These are phyloP conservation scores for Jacaranda copaia DNA, from an alignment of 257 asterid genomes.

Conservation along the genomic window DNA sequence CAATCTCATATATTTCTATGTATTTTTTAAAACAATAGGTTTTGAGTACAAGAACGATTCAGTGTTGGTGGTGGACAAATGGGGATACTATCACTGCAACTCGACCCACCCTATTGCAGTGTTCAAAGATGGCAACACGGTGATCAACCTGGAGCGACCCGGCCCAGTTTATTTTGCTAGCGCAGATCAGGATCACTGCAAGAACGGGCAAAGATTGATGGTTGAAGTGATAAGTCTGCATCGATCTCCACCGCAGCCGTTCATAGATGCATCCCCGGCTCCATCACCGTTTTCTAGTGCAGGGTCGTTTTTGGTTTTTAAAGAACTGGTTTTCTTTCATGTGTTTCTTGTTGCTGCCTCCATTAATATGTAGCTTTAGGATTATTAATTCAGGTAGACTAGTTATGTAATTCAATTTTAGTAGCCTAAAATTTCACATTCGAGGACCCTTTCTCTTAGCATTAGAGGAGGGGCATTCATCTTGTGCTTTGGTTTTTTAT, in stretches of 20 bases:
- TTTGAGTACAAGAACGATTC: constrained; percentile 77
- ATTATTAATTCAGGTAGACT: not conserved
- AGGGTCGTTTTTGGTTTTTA: constrained; percentile 7
- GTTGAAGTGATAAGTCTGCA: constrained; percentile 57
- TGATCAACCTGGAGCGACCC: constrained; percentile 50
- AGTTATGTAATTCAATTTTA: not conserved
- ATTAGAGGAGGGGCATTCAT: not conserved
- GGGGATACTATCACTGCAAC: constrained; percentile 84
- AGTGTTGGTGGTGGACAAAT: constrained; percentile 66
- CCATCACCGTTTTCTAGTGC: constrained; percentile 40
- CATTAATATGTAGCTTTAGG: constrained; percentile 22
- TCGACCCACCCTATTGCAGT: constrained; percentile 50
- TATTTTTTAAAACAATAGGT: constrained; percentile 40
- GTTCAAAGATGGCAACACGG: constrained; percentile 65
- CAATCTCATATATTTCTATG: not conserved
- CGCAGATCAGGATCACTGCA: constrained; percentile 65
- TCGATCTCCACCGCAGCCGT: constrained; percentile 42
- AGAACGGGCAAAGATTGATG: constrained; percentile 56
- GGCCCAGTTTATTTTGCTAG: constrained; percentile 63
- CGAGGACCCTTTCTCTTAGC: not conserved
- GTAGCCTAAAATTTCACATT: not conserved
- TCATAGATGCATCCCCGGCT: constrained; percentile 1
- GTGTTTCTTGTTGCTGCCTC: constrained; percentile 10
- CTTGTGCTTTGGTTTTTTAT: not conserved
- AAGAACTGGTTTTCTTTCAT: constrained; percentile 22